Percentiles rank a stretch among this genome's conserved stretches.
Conservation (phyloP, 768 basidiomycete genomes). For the Lentinula detonsa region DNA sequence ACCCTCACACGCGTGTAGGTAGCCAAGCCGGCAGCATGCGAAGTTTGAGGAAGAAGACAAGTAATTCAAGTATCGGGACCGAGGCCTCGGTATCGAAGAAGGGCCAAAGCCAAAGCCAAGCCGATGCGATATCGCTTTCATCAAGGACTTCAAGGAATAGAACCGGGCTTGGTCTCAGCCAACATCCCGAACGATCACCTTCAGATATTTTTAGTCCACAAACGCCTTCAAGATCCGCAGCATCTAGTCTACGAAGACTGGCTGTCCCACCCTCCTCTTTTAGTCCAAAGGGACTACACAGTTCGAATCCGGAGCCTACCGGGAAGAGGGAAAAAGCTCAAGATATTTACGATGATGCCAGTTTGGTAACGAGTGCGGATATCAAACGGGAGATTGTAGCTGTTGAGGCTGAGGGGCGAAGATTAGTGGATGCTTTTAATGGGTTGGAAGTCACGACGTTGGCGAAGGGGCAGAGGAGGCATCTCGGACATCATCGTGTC, state of each 20-base stretch:
- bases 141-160: constrained; percentile 28
- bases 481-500: neutral
- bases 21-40: constrained; percentile 11
- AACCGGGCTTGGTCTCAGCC: neutral
- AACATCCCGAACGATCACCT: constrained; percentile 19
- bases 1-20: neutral
- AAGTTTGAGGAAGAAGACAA: constrained; percentile 41
- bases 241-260: constrained; percentile 40
- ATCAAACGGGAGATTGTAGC: constrained; percentile 61
- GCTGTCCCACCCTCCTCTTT: constrained; percentile 60
- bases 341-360: constrained; percentile 49
- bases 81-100: constrained; percentile 25
- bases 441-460: constrained; percentile 70
- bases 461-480: constrained; percentile 34
- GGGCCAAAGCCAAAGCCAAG: constrained; percentile 28
- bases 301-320: constrained; percentile 29
- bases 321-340: constrained; percentile 24
- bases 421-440: constrained; percentile 74
- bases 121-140: constrained; percentile 36
- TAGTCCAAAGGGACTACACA: constrained; percentile 22
- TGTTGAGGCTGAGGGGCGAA: constrained; percentile 65
- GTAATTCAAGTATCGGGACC: constrained; percentile 41
- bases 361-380: constrained; percentile 51
- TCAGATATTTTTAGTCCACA: constrained; percentile 24
- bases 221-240: constrained; percentile 33